These are phyloP conservation scores for Bipolaris oryzae DNA, from an alignment of 2,329 filamentous ascomycete species.

Conservation along the genomic window DNA sequence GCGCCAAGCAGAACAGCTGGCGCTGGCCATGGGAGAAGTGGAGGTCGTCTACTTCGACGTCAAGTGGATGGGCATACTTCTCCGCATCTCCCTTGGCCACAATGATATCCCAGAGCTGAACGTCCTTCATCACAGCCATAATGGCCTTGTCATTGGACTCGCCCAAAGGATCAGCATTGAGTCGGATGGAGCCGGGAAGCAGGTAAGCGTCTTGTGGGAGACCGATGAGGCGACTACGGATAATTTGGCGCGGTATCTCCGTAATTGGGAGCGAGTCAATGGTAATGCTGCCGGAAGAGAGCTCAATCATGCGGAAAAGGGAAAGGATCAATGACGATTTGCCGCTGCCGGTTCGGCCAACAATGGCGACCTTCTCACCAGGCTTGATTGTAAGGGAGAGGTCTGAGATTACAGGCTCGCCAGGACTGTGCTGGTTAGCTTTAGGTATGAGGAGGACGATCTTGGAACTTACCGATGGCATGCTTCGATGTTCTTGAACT, in stretches of 20 bases:
- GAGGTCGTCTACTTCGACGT: conserved; percentile 39
- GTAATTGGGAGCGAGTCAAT: conserved; percentile 58
- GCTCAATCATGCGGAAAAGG: conserved; percentile 58
- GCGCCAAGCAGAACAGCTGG: conserved; percentile 67
- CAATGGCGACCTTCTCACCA: conserved; percentile 59
- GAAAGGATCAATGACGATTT: conserved; percentile 59
- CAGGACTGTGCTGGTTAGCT: conserved; percentile 13
- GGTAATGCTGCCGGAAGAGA: conserved; percentile 50
- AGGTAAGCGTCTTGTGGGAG: conserved; percentile 61
- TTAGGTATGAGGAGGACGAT: not conserved
- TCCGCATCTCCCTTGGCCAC: conserved; percentile 38
- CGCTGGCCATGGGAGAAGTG: conserved; percentile 59
- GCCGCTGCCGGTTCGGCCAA: conserved; percentile 62
- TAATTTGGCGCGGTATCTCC: conserved; percentile 49
- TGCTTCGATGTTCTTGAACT: conserved; percentile 54
- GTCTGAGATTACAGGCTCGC: conserved; percentile 51
- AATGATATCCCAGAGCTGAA: conserved; percentile 53
- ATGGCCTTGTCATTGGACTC: conserved; percentile 49
- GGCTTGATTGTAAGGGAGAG: conserved; percentile 55
- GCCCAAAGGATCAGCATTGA: conserved; percentile 56
- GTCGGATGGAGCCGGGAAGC: conserved; percentile 55
- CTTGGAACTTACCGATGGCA: conserved; percentile 49
- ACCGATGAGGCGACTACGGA: conserved; percentile 56
- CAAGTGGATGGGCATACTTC: conserved; percentile 41
- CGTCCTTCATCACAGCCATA: conserved; percentile 53